Evolutionary conservation across 2,329 filamentous ascomycete genomes (phyloP).

Genomic region (Fusarium sp.): DNA sequence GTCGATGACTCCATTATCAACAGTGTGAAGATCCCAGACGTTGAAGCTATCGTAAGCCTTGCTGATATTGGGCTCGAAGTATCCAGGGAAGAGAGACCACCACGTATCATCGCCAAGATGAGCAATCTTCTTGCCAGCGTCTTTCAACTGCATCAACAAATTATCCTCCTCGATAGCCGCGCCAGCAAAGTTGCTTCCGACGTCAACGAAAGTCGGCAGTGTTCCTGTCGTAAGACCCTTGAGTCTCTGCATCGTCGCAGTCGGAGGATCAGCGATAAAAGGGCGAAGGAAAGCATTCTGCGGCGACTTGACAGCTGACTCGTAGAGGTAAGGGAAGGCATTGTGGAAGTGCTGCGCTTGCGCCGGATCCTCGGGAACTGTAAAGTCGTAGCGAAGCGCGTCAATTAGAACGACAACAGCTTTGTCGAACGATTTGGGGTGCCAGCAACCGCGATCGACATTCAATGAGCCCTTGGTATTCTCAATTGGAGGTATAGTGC

Average conservation of each 20-base stretch:
- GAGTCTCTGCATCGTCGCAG: conserved; percentile 89
- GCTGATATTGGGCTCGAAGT: conserved; percentile 89
- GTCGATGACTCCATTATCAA: conserved; percentile 93
- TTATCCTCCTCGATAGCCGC: conserved; percentile 96
- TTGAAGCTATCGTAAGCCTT: conserved; percentile 96
- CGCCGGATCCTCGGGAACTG: conserved; percentile 73
- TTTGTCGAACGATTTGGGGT: conserved; percentile 92
- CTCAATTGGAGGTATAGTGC: conserved; percentile 75
- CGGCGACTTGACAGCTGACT: conserved; percentile 79
- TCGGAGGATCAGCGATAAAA: conserved; percentile 97
- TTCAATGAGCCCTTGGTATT: conserved; percentile 55
- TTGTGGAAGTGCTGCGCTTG: conserved; percentile 77
- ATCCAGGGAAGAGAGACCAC: conserved; percentile 92
- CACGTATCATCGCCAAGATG: conserved; percentile 99
- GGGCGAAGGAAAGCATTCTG: conserved; percentile 89
- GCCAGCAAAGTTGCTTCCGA: conserved; percentile 94
- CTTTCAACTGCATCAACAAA: conserved; percentile 73
- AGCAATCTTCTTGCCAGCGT: conserved; percentile 79
- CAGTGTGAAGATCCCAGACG: conserved; percentile 96
- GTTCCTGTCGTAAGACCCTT: conserved; percentile 97
- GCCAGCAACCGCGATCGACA: conserved; percentile 85
- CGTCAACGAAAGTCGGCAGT: conserved; percentile 92
- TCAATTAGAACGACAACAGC: conserved; percentile 93
- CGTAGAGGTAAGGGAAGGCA: conserved; percentile 86
- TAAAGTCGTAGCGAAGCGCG: conserved; percentile 96